Evolutionary conservation across 2,329 filamentous ascomycete genomes (phyloP).

Genomic region (Cladobotryum mycophilum): DNA sequence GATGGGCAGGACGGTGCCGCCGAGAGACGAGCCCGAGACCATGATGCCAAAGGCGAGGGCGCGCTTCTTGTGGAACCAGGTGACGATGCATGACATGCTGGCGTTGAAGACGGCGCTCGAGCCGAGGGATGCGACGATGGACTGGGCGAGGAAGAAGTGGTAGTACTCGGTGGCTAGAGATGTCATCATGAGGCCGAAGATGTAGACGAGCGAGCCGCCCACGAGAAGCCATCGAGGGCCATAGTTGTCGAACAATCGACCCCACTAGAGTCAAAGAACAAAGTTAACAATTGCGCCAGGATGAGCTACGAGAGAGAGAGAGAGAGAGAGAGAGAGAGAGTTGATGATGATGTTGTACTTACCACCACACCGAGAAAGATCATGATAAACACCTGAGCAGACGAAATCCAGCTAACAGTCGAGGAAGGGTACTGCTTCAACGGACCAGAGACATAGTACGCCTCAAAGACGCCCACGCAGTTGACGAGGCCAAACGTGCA

Average conservation of each 20-base stretch:
- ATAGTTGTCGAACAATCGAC: conserved; percentile 58
- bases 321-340: too few species aligned
- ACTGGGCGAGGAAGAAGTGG: conserved; percentile 39
- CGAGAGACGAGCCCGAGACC: conserved; percentile 48
- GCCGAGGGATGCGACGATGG: conserved; percentile 35
- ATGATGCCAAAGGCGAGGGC: conserved; percentile 49
- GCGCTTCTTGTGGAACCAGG: conserved; percentile 48
- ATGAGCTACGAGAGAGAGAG: background rate
- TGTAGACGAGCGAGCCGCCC: conserved; percentile 47
- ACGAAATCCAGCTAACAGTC: conserved; percentile 54
- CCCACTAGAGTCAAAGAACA: conserved; percentile 33
- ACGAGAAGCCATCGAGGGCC: conserved; percentile 54
- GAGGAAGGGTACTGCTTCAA: conserved; percentile 43
- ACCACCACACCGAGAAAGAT: conserved; percentile 44
- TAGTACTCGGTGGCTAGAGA: conserved; percentile 43
- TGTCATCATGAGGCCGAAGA: conserved; percentile 61
- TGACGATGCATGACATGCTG: conserved; percentile 36
- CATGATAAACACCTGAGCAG: conserved; percentile 44
- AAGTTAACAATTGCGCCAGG: conserved; percentile 13
- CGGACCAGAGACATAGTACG: conserved; percentile 48
- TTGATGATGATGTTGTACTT: conserved; percentile 15
- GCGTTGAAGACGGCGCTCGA: conserved; percentile 38
- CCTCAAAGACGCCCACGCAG: conserved; percentile 50
- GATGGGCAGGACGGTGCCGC: conserved; percentile 55
- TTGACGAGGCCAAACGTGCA: conserved; percentile 41